phyloP scores from a whole-genome alignment of 352 stramenopile species.

The Vaucheria bursata region DNA sequence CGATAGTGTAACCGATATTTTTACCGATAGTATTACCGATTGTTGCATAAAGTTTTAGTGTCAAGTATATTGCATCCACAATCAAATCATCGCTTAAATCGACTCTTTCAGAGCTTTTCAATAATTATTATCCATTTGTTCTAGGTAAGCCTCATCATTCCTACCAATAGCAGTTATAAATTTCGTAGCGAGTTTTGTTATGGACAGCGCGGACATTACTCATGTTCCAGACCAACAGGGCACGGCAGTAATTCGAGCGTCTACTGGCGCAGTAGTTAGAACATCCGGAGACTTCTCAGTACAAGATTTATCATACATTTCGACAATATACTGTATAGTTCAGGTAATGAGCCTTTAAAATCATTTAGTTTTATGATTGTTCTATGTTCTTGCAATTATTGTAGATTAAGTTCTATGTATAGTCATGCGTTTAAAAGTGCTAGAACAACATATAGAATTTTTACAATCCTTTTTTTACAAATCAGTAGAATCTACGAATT shows the following conservation, averaged over 20 bases:
- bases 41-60: too few species aligned
- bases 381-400: background rate
- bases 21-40: too few species aligned
- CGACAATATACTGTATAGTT: background rate
- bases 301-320: background rate
- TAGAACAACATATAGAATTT: background rate
- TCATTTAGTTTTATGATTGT: background rate
- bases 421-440: background rate
- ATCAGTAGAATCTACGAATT: too few species aligned
- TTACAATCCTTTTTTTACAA: too few species aligned
- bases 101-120: too few species aligned
- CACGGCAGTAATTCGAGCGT: constrained; percentile 16
- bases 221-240: constrained; percentile 14
- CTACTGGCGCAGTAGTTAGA: constrained; percentile 4
- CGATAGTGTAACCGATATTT: too few species aligned
- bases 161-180: too few species aligned
- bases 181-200: too few species aligned
- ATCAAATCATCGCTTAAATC: too few species aligned
- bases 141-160: too few species aligned
- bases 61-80: too few species aligned
- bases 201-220: constrained; percentile 13
- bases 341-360: background rate
- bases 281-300: background rate
- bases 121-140: too few species aligned
- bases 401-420: background rate